A percentile compares a stretch with the other conserved stretches of the same genome.
phyloP scores from a whole-genome alignment of 768 basidiomycete genomes.

The Suillus spraguei region DNA sequence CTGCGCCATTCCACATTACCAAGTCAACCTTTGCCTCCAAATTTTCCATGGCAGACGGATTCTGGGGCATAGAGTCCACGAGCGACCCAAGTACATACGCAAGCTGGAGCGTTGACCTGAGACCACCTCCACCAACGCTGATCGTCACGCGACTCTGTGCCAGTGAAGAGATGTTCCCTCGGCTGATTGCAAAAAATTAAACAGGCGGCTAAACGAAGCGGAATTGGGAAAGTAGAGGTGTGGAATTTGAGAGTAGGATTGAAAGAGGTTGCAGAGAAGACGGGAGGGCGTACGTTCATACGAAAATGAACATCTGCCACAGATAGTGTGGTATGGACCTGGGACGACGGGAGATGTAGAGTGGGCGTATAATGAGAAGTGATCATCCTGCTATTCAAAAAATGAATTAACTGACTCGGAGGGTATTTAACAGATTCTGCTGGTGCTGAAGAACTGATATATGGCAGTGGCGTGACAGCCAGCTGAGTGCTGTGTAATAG shows the following conservation, averaged over 20 bases:
- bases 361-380: slow-evolving; percentile 57
- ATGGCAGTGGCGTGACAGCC: neutral
- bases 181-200: slow-evolving; percentile 39
- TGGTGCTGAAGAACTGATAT: neutral
- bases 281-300: slow-evolving; percentile 35
- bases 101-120: slow-evolving; percentile 47
- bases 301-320: slow-evolving; percentile 44
- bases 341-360: slow-evolving; percentile 35
- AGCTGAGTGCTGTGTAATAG: neutral
- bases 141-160: slow-evolving; percentile 46
- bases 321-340: slow-evolving; percentile 55
- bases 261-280: slow-evolving; percentile 23
- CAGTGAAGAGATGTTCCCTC: slow-evolving; percentile 32
- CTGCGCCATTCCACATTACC: slow-evolving; percentile 43
- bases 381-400: neutral
- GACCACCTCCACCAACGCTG: slow-evolving; percentile 35
- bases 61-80: slow-evolving; percentile 24
- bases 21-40: slow-evolving; percentile 29
- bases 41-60: slow-evolving; percentile 17
- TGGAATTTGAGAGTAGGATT: slow-evolving; percentile 48
- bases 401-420: neutral
- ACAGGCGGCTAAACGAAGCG: slow-evolving; percentile 36
- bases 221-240: slow-evolving; percentile 44
- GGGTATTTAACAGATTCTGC: neutral
- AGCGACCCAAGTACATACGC: slow-evolving; percentile 33